Base-by-base conservation (phyloP, 2,329 filamentous ascomycete species). In the Xenoacremonium recifei region DNA sequence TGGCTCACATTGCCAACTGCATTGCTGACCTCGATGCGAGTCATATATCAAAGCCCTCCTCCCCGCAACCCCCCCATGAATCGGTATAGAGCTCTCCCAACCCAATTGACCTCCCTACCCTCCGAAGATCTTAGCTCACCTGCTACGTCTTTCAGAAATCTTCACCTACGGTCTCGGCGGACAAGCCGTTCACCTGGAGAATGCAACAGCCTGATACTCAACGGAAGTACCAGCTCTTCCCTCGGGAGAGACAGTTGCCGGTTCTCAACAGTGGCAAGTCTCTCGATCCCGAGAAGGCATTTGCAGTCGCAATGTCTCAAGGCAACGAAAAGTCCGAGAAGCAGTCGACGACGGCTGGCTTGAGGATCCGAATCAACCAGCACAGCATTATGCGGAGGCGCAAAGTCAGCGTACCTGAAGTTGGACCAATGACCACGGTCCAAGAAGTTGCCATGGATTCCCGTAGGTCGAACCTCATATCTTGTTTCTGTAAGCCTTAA, bases 371-470 rank as follows among this genome's bases (percentile, higher is more conserved):
- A 42, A 69, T 79, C 55, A 82, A 79, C 59, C 77, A 82, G 52
- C 74, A 77, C 56, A 77, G 72, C 50, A 64, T 80, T 43, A 71
- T 65, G 37, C 70, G 80, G 47, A 73, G 82, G 53, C 75, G 81
- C 49, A 86, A 86, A 58, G 68, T 79, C 52, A 84, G 77, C 62
- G 76, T 83, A 12, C 77, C 80, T 9, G 83, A 86, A 47, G 62
- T 84, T 36, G 82, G 79, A 2, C 80, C 79, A 23, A 83, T 85
- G 81, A 84, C 81, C 5, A 85, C 82, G 2, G 82, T 85, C 12
- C 80, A 85, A 49, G 82, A 85, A 57, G 65, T 76, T 36, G 63
- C 79, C 38, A 85, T 86, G 80, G 83, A 87, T 64, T 86, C 83
- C 55, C 83, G 83, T 87, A 70, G 69, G 82, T 70, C 38, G 15